Evolutionary conservation across 2,329 filamentous ascomycete species (phyloP), one percentile per base, ranked within the genome.

Genomic region (Aspergillus jensenii): DNA sequence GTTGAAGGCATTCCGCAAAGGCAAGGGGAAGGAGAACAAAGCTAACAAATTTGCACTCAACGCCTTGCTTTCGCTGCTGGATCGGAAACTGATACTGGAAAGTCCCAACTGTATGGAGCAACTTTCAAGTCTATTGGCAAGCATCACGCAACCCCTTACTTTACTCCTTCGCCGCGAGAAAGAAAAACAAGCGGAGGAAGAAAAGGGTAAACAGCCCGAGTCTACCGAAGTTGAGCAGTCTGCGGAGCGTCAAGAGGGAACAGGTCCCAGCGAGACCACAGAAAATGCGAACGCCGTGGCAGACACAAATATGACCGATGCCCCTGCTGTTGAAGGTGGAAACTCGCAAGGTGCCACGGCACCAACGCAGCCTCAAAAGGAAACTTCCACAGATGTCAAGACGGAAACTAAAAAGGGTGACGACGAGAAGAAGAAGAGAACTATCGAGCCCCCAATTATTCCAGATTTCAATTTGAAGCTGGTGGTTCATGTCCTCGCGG

Each of bases 21-120:
- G 91, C 67, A 98, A 98, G 74, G 84, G 81, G 52, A 95, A 93
- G 75, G 93, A 96, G 64, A 86, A 81, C 64, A 96, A 90, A 74
- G 87, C 90, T 27, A 87, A 88, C 65, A 95, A 91, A 71, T 99
- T 90, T 71, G 92, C 96, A 9, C 84, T 99, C 71, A 99, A 99
- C 72, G 92, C 93, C 14, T 79, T 99, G 31, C 82, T 99, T 47
- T 88, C 87, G 60, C 82, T 99, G 5, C 83, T 99, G 21, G 95
- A 98, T 71, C 90, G 95, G n/a, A 90, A 92, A 63, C 81, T 98
- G 60, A 93, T 99, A 63, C 96, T 96, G 78, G 95, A 99, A 76
- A 99, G 92, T 76, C 93, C 93, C n/a, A 84, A 88, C 6, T 93
- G 96, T 56, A 98, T 99, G 93, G 93, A 96, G 67, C 88, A 92